phyloP scores from a whole-genome alignment of 768 basidiomycete genomes.

The Exidia glandulosa region DNA sequence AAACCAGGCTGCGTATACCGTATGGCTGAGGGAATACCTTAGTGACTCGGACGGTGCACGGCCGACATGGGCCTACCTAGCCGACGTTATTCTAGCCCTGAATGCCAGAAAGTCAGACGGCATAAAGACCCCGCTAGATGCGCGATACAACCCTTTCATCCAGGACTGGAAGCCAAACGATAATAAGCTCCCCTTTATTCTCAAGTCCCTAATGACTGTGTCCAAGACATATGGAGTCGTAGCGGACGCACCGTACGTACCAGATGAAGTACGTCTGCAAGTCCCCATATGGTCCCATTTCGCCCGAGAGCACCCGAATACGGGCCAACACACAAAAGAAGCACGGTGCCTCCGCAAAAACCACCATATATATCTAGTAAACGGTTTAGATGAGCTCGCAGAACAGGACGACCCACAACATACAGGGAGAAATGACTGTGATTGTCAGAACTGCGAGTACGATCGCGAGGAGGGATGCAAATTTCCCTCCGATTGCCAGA shows the following conservation, averaged over 20 bases:
- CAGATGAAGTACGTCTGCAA: neutral
- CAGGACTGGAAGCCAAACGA: too few species aligned
- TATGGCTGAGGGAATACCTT: neutral
- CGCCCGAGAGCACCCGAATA: neutral
- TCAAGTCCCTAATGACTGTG: neutral
- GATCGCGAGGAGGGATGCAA: neutral
- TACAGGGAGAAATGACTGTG: neutral
- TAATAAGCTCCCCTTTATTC: neutral
- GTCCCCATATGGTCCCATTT: neutral
- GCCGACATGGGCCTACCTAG: neutral
- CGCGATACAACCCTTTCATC: neutral
- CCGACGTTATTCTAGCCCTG: neutral
- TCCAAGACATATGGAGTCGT: neutral
- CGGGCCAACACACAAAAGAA: neutral
- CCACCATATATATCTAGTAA: neutral
- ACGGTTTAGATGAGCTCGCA: neutral
- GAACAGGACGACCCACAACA: neutral
- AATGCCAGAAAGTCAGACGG: neutral
- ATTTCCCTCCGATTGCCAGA: neutral
- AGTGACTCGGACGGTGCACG: neutral
- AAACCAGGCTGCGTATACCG: neutral
- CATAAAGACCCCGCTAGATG: neutral
- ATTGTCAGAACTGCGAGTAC: neutral
- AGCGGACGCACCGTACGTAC: neutral
- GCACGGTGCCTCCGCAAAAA: neutral